phyloP scores from a whole-genome alignment of 306 rosid species.

The Acacia confusa region DNA sequence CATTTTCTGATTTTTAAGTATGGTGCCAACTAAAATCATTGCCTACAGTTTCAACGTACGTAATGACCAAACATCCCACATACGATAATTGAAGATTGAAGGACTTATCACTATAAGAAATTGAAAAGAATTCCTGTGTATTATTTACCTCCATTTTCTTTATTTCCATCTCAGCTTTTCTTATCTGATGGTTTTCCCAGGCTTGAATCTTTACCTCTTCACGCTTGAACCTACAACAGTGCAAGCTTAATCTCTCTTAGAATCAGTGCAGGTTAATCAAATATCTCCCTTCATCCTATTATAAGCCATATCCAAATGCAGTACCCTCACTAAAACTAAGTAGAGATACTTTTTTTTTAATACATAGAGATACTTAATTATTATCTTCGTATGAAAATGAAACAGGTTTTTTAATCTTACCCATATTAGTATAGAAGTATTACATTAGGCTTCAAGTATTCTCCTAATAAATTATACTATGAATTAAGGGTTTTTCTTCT shows the following conservation, averaged over 20 bases:
- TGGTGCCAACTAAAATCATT: background rate
- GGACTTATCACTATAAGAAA: background rate
- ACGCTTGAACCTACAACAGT: constrained; percentile 69
- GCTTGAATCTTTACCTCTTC: constrained; percentile 97
- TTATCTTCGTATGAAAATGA: no score
- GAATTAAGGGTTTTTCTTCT: no score
- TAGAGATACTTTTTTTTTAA: no score
- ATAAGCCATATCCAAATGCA: no score
- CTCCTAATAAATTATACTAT: no score
- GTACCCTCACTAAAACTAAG: no score
- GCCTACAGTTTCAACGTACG: constrained; percentile 1
- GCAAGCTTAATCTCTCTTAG: background rate
- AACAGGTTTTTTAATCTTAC: no score
- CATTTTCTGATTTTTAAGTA: constrained; percentile 11
- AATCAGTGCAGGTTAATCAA: background rate
- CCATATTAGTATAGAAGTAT: no score
- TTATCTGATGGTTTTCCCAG: constrained; percentile 92
- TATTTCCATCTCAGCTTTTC: constrained; percentile 96
- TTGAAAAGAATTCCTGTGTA: background rate
- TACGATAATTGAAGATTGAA: background rate
- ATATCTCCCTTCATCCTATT: no score
- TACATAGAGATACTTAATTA: no score
- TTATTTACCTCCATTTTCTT: constrained; percentile 86
- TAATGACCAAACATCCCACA: background rate
- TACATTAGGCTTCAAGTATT: no score